Evolutionary conservation across 768 basidiomycete species (phyloP), one percentile per base, ranked within the genome.

Genomic region (Panellus pusillus): DNA sequence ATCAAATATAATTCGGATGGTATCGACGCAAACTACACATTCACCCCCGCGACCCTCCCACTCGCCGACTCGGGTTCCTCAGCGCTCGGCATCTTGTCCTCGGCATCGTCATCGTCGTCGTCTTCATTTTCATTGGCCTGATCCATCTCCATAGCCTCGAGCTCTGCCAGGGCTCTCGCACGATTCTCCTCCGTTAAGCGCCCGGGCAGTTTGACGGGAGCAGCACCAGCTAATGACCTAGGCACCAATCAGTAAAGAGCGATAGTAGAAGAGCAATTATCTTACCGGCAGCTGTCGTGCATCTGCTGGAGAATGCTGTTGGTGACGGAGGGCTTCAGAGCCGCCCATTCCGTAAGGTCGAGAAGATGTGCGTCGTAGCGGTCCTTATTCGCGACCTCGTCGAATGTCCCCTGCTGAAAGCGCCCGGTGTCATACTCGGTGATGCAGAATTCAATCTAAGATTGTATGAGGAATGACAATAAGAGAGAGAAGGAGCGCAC

Each of bases 371-470:
- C 17, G 2, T 40, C 38, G 40, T 47, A 54, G n/a, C 47, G 46
- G 0, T 28, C 19, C 27, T 48, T 49, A 11, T 55, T 35, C 18
- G 15, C 3, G 2, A 31, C 31, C 29, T 47, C 53, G 17, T 55
- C 46, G 37, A 55, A 55, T 1, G 29, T 29, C 2, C 15, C 53
- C 9, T 43, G 24, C n/a, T 41, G n/a, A 15, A 41, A 48, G 1
- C 46, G 40, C 13, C 58, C 61, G 15, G 47, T 60, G 13, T n/a
- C 19, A n/a, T 49, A 60, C 29, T 46, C 44, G 8, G 60, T 53
- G 20, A 63, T 54, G 39, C 48, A 38, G 36, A 52, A 58, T 29
- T 57, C 54, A 37, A 56, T 50, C 60, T 61, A 44, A 15, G 20
- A 43, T 4, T 3, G 32, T 32, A 14, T 41, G 36, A 27, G 18